phyloP scores from a whole-genome alignment of 1,139 yeast species.

The Yamadazyma sp. region DNA sequence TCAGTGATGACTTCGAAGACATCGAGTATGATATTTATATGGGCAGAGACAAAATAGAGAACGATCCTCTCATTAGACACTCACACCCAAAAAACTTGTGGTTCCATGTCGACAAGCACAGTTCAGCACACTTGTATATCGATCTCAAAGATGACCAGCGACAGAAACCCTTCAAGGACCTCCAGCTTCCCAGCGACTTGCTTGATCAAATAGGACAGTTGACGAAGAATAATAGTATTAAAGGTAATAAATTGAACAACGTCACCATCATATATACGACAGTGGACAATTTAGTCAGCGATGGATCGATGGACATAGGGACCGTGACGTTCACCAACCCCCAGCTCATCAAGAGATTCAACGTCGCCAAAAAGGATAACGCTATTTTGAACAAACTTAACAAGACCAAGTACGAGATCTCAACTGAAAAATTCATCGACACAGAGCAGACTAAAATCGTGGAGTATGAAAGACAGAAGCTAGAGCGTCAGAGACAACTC shows the following conservation, averaged over 20 bases:
- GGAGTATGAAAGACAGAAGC: slow-evolving; percentile 32
- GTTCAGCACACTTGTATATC: slow-evolving; percentile 81
- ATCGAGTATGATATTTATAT: slow-evolving; percentile 49
- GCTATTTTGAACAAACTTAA: slow-evolving; percentile 62
- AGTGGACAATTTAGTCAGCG: slow-evolving; percentile 68
- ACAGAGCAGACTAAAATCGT: slow-evolving; percentile 42
- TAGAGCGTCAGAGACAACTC: slow-evolving; percentile 29
- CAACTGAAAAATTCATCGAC: slow-evolving; percentile 52
- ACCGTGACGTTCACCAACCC: slow-evolving; percentile 72
- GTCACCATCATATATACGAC: slow-evolving; percentile 75
- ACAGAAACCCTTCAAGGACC: slow-evolving; percentile 28
- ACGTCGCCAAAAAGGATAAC: slow-evolving; percentile 60
- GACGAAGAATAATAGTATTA: slow-evolving; percentile 78
- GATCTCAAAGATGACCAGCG: slow-evolving; percentile 49
- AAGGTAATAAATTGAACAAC: slow-evolving; percentile 72
- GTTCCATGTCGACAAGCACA: slow-evolving; percentile 81
- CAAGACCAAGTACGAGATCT: slow-evolving; percentile 55
- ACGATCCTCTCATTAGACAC: slow-evolving; percentile 68
- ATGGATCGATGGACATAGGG: slow-evolving; percentile 79
- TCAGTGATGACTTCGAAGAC: slow-evolving; percentile 29
- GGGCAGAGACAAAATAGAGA: slow-evolving; percentile 79
- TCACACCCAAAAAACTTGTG: slow-evolving; percentile 73
- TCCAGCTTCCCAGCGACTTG: slow-evolving; percentile 50
- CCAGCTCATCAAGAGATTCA: slow-evolving; percentile 52
- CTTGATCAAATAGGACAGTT: slow-evolving; percentile 68